Base-by-base conservation (phyloP, 2,329 filamentous ascomycete species). In the Gaeumannomyces tritici region DNA sequence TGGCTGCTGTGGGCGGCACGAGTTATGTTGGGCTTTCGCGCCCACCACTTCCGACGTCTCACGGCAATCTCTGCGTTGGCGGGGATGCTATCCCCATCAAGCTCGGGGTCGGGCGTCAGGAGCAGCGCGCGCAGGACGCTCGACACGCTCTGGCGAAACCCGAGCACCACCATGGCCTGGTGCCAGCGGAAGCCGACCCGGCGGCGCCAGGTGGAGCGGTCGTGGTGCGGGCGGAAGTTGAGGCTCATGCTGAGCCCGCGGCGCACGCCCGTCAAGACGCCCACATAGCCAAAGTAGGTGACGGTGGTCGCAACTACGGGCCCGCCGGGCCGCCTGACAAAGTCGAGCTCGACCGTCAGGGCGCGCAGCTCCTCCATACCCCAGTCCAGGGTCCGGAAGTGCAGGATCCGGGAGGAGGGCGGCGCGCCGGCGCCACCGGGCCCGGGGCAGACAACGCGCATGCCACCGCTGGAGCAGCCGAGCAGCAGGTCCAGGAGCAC, bases 401-500 rank as follows among this genome's bases (percentile, higher is more conserved):
- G 83, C 65, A 84, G 67, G 73, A 85, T 65, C 35, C 62, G 73
- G 71, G 60, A 33, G 71, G 35, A 57, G 31, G 60, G 8, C 35
- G 60, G 13, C 76, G 81, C 26, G 82, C 81, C 65, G 42, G 81
- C 65, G 42, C 42, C 66, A 18, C 6, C 42, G 21, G 42, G 4
- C 6, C 42, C 42, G 64, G 71, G 7, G 67, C 64, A 13, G 58
- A 51, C 55, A 55, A 69, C 66, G 1, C 72, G 67, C 0, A 69
- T 70, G 0, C 73, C 75, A 4, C 74, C 74, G 57, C 83, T 87
- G 1, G 86, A 88, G 69, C 87, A 89, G 2, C 86, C 86, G 72
- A 89, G 80, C 47, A 89, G 74, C 6, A 83, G 73, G 67, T 89
- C 87, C 1, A 89, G 75, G 1, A 88, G 72, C 1, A 84, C 82